phyloP scores from a whole-genome alignment of 768 basidiomycete genomes.

The Coprinopsis strossmayeri region DNA sequence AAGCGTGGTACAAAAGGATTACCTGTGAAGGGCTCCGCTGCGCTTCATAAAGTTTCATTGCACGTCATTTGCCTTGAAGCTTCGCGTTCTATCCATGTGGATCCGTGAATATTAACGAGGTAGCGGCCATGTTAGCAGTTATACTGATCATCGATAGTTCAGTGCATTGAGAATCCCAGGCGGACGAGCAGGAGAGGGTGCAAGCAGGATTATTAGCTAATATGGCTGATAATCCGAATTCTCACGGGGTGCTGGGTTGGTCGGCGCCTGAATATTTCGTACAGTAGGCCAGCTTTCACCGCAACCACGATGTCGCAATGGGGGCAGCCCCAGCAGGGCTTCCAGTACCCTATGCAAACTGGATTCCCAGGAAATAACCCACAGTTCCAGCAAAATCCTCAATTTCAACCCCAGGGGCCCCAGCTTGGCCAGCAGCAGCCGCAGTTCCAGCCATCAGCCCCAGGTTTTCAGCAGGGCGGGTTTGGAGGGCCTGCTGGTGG shows the following conservation, averaged over 20 bases:
- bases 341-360: slow-evolving; percentile 71
- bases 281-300: slow-evolving; percentile 15
- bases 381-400: slow-evolving; percentile 38
- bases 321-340: slow-evolving; percentile 60
- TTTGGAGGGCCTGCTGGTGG: slow-evolving; percentile 31
- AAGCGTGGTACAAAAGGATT: not conserved
- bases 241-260: not conserved
- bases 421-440: slow-evolving; percentile 39
- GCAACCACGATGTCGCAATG: slow-evolving; percentile 67
- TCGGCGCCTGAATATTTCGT: slow-evolving; percentile 6
- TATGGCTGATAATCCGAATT: slow-evolving; percentile 3
- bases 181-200: too few species aligned
- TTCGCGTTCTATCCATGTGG: too few species aligned
- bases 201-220: slow-evolving; percentile 6
- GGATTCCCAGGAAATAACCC: slow-evolving; percentile 44
- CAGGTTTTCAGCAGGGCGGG: slow-evolving; percentile 23
- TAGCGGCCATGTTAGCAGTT: not conserved
- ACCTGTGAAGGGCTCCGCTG: too few species aligned
- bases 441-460: slow-evolving; percentile 31
- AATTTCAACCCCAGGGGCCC: slow-evolving; percentile 36
- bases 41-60: not conserved
- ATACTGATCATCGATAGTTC: not conserved
- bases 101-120: too few species aligned
- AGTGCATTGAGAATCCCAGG: too few species aligned
- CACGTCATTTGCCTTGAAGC: slow-evolving; percentile 1